Conservation (phyloP, 441 rosid species). For the Dalechampia spathulata region DNA sequence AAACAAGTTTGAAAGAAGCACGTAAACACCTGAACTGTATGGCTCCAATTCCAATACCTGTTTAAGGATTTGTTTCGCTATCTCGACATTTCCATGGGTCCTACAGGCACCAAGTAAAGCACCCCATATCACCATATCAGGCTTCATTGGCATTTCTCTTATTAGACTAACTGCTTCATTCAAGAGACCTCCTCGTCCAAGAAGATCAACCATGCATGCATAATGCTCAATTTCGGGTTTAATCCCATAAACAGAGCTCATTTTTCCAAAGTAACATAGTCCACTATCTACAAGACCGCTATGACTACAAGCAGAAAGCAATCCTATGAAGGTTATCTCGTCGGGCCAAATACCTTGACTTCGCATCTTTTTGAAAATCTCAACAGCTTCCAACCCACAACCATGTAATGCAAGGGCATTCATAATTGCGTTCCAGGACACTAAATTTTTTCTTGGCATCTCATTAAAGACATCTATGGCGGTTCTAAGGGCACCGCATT, state of each 20-base stretch:
- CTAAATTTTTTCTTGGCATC: constrained; percentile 44
- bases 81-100: constrained; percentile 41
- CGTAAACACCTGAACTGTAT: constrained; percentile 44
- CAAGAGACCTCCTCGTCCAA: constrained; percentile 45
- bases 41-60: constrained; percentile 48
- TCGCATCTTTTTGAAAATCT: constrained; percentile 45
- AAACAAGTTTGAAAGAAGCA: constrained; percentile 52
- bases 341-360: constrained; percentile 39
- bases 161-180: constrained; percentile 45
- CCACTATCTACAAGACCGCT: constrained; percentile 53
- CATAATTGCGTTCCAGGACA: constrained; percentile 61
- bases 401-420: constrained; percentile 55
- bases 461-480: constrained; percentile 31
- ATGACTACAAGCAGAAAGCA: constrained; percentile 56
- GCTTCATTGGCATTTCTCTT: constrained; percentile 44
- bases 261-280: constrained; percentile 34
- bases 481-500: constrained; percentile 6
- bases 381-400: constrained; percentile 39
- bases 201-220: constrained; percentile 57
- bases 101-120: constrained; percentile 59
- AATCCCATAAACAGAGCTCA: constrained; percentile 39
- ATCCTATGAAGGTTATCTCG: constrained; percentile 48
- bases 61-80: constrained; percentile 47
- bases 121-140: constrained; percentile 68
- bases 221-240: constrained; percentile 53